Evolutionary conservation across 345 rosid species (phyloP), one percentile per base, ranked within the genome.

Genomic region (Heritiera littoralis): DNA sequence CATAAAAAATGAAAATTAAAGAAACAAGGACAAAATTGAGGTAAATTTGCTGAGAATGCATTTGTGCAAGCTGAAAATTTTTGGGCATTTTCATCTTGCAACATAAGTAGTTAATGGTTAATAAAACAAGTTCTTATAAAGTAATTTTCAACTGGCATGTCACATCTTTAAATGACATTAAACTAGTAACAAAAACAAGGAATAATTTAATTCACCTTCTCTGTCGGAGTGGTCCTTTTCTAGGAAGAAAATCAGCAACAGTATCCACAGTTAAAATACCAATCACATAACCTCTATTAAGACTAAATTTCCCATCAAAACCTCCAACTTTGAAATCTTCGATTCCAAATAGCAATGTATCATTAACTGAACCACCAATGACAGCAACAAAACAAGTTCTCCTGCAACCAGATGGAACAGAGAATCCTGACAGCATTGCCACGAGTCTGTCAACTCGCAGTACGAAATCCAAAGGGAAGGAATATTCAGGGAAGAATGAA

Each of bases 261-360:
- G 98, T 92, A 83, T 96, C 98, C 54, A 96, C 85, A 3, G 98
- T 96, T 86, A 96, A 85, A 79, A 96, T 92, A 69, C 99, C 99
- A 74, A 97, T 86, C 32, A 96, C 95, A 85, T 88, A 89, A 52
- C 97, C 97, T 80, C 78, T 88, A 80, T 85, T 91, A 15, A 92
- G 79, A 79, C 91, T 85, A 64, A 92, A 76, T 76, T 87, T 91
- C 12, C 91, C 93, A 79, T 90, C 92, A 45, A 92, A 86, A 56
- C 89, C 95, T 78, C 94, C 92, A 40, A 95, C 80, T 83, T 88
- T 93, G 81, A 95, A 84, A 83, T 88, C 92, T 63, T 89, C 90
- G 63, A 79, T 85, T 70, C 99, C 98, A 72, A 89, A 80, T 82
- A 81, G 51, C 35, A 89, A 86, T n/a, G 83, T 20, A 70, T 89